A percentile compares a stretch with the other conserved stretches of the same genome.
Conservation (phyloP, 306 rosid genomes). For the Quillaja saponaria region DNA sequence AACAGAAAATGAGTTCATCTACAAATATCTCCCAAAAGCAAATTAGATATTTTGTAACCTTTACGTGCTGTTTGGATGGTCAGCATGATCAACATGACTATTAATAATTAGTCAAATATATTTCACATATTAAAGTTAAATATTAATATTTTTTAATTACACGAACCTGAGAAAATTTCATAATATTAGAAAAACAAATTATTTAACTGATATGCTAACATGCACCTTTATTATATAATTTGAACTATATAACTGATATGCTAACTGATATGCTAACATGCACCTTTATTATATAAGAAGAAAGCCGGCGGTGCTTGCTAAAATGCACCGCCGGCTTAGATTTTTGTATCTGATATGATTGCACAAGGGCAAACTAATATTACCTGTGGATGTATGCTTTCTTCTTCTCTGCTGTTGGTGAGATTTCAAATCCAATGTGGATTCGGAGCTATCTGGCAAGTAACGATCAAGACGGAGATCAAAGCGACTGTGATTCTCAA, state of each 20-base stretch:
- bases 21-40: conserved; percentile 43
- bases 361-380: not conserved
- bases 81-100: conserved; percentile 8
- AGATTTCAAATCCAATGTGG: conserved; percentile 59
- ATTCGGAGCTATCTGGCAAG: conserved; percentile 64
- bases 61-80: conserved; percentile 17
- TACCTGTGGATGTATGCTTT: conserved; percentile 49
- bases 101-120: too few relatives aligned
- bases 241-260: too few relatives aligned
- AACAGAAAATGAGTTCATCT: not conserved
- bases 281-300: too few relatives aligned
- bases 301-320: not conserved
- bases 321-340: conserved; percentile 8
- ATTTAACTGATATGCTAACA: too few relatives aligned
- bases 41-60: conserved; percentile 17
- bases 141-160: too few relatives aligned
- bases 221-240: too few relatives aligned
- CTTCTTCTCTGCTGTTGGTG: conserved; percentile 13
- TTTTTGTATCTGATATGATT: too few relatives aligned
- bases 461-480: conserved; percentile 56
- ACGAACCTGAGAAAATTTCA: too few relatives aligned
- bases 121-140: too few relatives aligned
- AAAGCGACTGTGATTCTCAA: conserved; percentile 22
- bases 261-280: too few relatives aligned
- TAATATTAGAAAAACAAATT: too few relatives aligned